These are phyloP conservation scores for Claviceps humidiphila DNA, from an alignment of 2,329 filamentous ascomycete species.

Conservation along the genomic window DNA sequence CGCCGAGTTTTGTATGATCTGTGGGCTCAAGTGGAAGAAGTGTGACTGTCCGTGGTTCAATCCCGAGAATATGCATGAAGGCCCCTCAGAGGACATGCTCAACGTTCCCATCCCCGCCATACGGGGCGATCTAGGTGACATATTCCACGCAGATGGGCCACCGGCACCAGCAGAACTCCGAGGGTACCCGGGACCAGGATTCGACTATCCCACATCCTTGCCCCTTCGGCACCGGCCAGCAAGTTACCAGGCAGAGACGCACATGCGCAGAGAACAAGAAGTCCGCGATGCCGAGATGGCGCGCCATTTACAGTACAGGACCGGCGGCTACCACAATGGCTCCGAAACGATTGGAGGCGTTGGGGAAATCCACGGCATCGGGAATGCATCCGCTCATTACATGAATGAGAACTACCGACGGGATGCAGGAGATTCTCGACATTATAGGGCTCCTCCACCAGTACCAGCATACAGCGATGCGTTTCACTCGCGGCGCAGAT, in stretches of 20 bases:
- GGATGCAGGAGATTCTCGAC: conserved; percentile 1
- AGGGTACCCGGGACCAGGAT: conserved; percentile 5
- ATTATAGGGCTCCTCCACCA: neutral
- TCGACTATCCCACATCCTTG: conserved; percentile 8
- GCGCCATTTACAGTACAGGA: conserved; percentile 12
- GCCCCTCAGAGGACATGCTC: conserved; percentile 38
- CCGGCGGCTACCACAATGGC: conserved; percentile 26
- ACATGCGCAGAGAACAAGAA: conserved; percentile 33
- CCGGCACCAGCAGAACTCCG: conserved; percentile 19
- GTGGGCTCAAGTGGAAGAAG: conserved; percentile 67
- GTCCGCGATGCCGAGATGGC: conserved; percentile 27
- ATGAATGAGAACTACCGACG: conserved; percentile 45
- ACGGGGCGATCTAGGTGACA: conserved; percentile 12
- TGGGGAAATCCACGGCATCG: conserved; percentile 28
- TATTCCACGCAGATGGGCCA: conserved; percentile 10
- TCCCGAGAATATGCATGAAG: conserved; percentile 40
- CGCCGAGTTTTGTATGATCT: conserved; percentile 79
- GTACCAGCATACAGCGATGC: conserved; percentile 26
- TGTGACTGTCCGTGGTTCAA: conserved; percentile 77
- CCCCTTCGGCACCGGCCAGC: conserved; percentile 13
- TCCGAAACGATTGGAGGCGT: conserved; percentile 20
- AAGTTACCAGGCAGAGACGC: conserved; percentile 34
- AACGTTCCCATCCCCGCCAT: conserved; percentile 27
- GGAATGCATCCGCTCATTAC: conserved; percentile 42
- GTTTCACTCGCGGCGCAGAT: conserved; percentile 32